These are phyloP conservation scores for Onygena corvina DNA, from an alignment of 2,329 filamentous ascomycete genomes.

Conservation along the genomic window DNA sequence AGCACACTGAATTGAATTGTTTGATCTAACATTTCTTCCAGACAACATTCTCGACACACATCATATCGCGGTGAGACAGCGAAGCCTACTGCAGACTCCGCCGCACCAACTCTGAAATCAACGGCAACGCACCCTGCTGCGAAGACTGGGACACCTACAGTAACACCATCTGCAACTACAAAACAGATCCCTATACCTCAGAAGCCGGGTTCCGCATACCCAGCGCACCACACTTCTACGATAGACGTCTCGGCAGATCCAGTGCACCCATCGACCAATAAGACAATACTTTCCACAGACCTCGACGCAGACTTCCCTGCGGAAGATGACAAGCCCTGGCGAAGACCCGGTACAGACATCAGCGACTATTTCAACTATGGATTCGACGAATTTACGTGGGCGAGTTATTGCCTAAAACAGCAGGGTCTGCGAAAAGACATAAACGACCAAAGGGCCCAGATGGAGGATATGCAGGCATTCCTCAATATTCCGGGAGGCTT, in stretches of 20 bases:
- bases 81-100: neutral
- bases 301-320: conserved; percentile 60
- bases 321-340: conserved; percentile 82
- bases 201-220: conserved; percentile 53
- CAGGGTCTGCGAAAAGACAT: conserved; percentile 65
- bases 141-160: conserved; percentile 23
- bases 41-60: conserved; percentile 30
- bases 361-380: conserved; percentile 99
- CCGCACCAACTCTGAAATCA: conserved; percentile 21
- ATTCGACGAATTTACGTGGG: conserved; percentile 98
- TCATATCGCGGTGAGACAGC: conserved; percentile 26
- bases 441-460: conserved; percentile 62
- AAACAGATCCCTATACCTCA: conserved; percentile 31
- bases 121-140: conserved; percentile 23
- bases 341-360: conserved; percentile 82
- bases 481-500: conserved; percentile 38
- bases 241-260: conserved; percentile 78
- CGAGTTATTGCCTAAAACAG: conserved; percentile 83
- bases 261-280: conserved; percentile 57
- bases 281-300: conserved; percentile 70
- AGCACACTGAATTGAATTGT: conserved; percentile 8
- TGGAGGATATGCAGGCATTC: conserved; percentile 51
- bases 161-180: conserved; percentile 23
- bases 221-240: conserved; percentile 58
- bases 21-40: conserved; percentile 17